Conservation (phyloP, 2,329 filamentous ascomycete species). For the Botrytis elliptica region DNA sequence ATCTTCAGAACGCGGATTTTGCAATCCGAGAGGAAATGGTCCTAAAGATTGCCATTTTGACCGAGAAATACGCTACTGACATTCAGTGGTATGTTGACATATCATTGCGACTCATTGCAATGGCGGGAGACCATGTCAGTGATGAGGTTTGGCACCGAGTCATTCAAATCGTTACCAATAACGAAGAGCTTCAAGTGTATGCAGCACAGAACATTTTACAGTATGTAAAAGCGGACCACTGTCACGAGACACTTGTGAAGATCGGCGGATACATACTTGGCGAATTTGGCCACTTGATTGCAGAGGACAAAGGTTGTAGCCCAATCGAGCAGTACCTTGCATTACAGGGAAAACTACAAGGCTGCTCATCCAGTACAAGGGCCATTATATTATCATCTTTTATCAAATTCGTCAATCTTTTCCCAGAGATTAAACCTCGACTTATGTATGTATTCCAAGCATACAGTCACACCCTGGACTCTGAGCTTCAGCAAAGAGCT, state of each 20-base stretch:
- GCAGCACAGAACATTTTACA: slow-evolving; percentile 90
- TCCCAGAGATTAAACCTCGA: slow-evolving; percentile 97
- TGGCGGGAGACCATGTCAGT: slow-evolving; percentile 97
- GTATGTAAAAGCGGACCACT: slow-evolving; percentile 89
- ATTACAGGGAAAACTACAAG: slow-evolving; percentile 83
- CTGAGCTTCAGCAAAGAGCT: slow-evolving; percentile 91
- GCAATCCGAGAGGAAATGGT: slow-evolving; percentile 99
- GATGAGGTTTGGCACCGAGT: slow-evolving; percentile 99
- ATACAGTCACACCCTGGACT: slow-evolving; percentile 92
- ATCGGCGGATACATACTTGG: slow-evolving; percentile 95
- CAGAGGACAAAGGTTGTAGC: slow-evolving; percentile 86
- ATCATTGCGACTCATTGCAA: slow-evolving; percentile 86
- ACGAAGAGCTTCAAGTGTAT: slow-evolving; percentile 96
- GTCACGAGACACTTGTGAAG: slow-evolving; percentile 95
- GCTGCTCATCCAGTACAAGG: slow-evolving; percentile 82
- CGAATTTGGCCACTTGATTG: slow-evolving; percentile 95
- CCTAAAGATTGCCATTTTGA: slow-evolving; percentile 95
- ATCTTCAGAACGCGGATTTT: slow-evolving; percentile 94
- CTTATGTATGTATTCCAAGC: slow-evolving; percentile 84
- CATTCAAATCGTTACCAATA: slow-evolving; percentile 98
- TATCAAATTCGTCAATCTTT: slow-evolving; percentile 96
- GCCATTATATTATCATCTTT: slow-evolving; percentile 95
- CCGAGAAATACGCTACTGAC: slow-evolving; percentile 97
- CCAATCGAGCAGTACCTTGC: slow-evolving; percentile 97
- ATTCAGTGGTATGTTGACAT: slow-evolving; percentile 99